phyloP scores from a whole-genome alignment of 73 alveolate genomes.

The Blepharisma japonicum region DNA sequence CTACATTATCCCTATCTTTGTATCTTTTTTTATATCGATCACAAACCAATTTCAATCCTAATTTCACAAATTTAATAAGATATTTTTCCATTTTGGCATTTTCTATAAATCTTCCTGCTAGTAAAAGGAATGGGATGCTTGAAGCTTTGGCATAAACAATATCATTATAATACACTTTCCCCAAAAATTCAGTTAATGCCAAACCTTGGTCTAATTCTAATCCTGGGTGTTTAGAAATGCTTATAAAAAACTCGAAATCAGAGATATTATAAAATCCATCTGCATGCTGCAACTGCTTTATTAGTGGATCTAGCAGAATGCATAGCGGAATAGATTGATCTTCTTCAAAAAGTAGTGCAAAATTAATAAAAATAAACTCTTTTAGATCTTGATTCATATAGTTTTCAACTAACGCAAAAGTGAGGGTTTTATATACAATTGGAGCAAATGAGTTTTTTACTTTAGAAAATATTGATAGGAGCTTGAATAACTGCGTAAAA shows the following conservation, averaged over 20 bases:
- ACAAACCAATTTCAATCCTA: not conserved
- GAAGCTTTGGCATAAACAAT: constrained; percentile 66
- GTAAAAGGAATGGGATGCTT: constrained; percentile 57
- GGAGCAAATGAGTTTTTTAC: constrained; percentile 93
- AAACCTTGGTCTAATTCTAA: constrained; percentile 85
- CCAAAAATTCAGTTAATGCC: constrained; percentile 79
- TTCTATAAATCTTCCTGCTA: constrained; percentile 58
- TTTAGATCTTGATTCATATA: constrained; percentile 80
- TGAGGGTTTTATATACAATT: constrained; percentile 73
- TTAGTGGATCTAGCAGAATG: constrained; percentile 87
- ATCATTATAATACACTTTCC: constrained; percentile 82
- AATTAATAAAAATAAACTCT: constrained; percentile 87
- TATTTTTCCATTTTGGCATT: constrained; percentile 38
- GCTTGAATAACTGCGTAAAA: constrained; percentile 54
- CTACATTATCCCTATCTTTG: not conserved
- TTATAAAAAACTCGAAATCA: constrained; percentile 90
- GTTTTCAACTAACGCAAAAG: constrained; percentile 90
- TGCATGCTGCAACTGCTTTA: constrained; percentile 75
- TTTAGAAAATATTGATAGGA: constrained; percentile 71
- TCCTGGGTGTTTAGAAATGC: constrained; percentile 89
- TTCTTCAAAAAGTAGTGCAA: constrained; percentile 65
- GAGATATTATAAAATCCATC: constrained; percentile 72
- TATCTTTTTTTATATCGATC: not conserved
- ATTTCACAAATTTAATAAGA: constrained; percentile 30
- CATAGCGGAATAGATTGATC: constrained; percentile 88